phyloP scores from a whole-genome alignment of 129 eudicot genomes.

The Centrapalus pauciflorus region DNA sequence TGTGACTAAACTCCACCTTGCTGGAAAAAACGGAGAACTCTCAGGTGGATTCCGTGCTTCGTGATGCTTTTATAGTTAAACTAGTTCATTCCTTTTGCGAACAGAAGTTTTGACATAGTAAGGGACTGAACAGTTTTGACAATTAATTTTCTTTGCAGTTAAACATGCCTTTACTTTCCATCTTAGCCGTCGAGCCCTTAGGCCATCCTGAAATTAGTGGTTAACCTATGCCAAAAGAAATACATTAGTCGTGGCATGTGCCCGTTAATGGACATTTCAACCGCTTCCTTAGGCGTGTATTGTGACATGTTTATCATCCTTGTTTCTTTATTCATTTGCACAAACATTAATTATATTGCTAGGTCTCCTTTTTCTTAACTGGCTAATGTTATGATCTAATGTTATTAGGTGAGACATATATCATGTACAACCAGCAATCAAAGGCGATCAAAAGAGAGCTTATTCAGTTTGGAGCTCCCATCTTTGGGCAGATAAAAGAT shows the following conservation, averaged over 20 bases:
- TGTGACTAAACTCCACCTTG: slow-evolving; percentile 73
- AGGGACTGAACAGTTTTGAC: slow-evolving; percentile 58
- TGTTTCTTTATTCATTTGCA: not conserved
- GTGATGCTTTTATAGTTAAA: slow-evolving; percentile 59
- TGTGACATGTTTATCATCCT: not conserved
- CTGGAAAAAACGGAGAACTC: slow-evolving; percentile 93
- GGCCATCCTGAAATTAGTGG: not conserved
- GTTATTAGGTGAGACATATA: slow-evolving; percentile 76
- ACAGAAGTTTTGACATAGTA: slow-evolving; percentile 58
- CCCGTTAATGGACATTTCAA: slow-evolving; percentile 1
- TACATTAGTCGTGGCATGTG: not conserved
- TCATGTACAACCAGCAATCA: slow-evolving; percentile 76
- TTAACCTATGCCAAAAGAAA: not conserved
- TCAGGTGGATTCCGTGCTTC: slow-evolving; percentile 86
- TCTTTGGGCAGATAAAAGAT: slow-evolving; percentile 77
- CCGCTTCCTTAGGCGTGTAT: not conserved
- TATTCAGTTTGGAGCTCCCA: slow-evolving; percentile 88
- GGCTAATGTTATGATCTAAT: slow-evolving; percentile 2
- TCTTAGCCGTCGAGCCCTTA: not conserved
- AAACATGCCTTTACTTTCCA: slow-evolving; percentile 7
- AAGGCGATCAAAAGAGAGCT: slow-evolving; percentile 76
- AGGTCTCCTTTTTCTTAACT: not conserved
- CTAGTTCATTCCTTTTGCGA: slow-evolving; percentile 54
- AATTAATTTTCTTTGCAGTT: slow-evolving; percentile 15
- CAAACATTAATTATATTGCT: not conserved